Base-by-base conservation (phyloP, 208 protist genomes). In the Angomonas deanei region DNA sequence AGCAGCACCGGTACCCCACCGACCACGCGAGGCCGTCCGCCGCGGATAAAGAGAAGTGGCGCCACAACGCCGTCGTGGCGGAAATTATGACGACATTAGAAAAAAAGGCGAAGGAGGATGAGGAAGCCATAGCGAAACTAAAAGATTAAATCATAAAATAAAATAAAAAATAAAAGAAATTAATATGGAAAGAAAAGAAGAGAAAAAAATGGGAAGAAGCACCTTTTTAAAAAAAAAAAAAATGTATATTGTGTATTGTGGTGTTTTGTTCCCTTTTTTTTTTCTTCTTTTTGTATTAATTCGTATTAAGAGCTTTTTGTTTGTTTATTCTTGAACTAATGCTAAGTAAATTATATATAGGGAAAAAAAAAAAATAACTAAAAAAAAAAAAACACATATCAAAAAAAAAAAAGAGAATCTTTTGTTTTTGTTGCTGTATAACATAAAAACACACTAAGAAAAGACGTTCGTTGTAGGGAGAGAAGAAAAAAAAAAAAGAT, bases 41-140 rank as follows among this genome's bases (percentile, higher is more conserved):
- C 36, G 36, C 36, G 6, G 32, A 63, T 32, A 71, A 69, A 26
- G 48, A 70, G 6, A 66, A 72, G 48, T 89, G 82, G 82, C 58
- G 68, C 10, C 30, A 66, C 3, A 69, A 93, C 34, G 57, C 56
- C 30, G 83, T 82, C 52, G 73, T 92, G 28, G 64, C 67, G 49
- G 66, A 80, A 64, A 76, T 82, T 10, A 28, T 78, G 8, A 49
- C 57, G n/a, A 28, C 27, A 34, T 28, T 26, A 10, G 31, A 58
- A 17, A 63, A 68, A 61, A 68, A 61, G 58, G 47, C 13, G 24
- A 61, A 33, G 28, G 32, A 54, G 23, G 21, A 26, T 23, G 47
- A 53, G 19, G 19, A 26, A 53, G 19, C 8, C n/a, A 53, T 23
- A 53, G 19, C 8, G 19, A 53, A 53, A 26, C 11, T 28, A 53